Evolutionary conservation across 164 flowering plant species (phyloP).

Genomic region (Magnolia officinalis): DNA sequence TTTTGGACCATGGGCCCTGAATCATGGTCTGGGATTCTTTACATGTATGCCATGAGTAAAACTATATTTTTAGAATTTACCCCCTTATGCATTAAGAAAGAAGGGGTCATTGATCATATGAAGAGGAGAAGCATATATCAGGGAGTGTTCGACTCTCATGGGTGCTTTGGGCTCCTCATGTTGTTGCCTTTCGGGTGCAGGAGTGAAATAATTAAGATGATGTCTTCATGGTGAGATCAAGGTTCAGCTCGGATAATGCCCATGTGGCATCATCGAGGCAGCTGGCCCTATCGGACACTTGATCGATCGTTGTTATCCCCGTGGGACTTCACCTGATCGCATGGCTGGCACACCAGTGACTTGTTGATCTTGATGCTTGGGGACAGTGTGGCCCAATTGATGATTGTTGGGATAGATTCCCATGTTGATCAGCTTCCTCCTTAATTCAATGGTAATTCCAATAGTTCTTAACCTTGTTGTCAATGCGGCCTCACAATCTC

Average conservation of each 20-base stretch:
- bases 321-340: not conserved
- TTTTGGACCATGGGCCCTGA: no score
- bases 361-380: slow-evolving; percentile 4
- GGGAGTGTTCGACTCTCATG: not conserved
- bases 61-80: no score
- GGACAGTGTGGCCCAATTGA: not conserved
- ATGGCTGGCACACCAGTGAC: not conserved
- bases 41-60: no score
- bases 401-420: slow-evolving; percentile 5
- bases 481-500: slow-evolving; percentile 46
- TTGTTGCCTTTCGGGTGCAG: not conserved
- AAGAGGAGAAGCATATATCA: slow-evolving; percentile 17
- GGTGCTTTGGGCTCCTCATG: not conserved
- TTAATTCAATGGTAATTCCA: slow-evolving; percentile 62
- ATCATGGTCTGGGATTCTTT: no score
- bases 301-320: slow-evolving; percentile 5
- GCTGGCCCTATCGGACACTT: slow-evolving; percentile 32
- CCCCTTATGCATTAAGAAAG: no score
- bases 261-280: slow-evolving; percentile 15
- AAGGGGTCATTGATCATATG: not conserved
- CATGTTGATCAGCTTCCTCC: slow-evolving; percentile 17
- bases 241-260: slow-evolving; percentile 48
- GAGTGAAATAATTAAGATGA: slow-evolving; percentile 11
- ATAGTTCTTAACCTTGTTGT: slow-evolving; percentile 60
- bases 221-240: slow-evolving; percentile 31